Evolutionary conservation across 1,139 yeast genomes (phyloP), one percentile per base, ranked within the genome.

Genomic region (Geotrichum cucujoidarum): DNA sequence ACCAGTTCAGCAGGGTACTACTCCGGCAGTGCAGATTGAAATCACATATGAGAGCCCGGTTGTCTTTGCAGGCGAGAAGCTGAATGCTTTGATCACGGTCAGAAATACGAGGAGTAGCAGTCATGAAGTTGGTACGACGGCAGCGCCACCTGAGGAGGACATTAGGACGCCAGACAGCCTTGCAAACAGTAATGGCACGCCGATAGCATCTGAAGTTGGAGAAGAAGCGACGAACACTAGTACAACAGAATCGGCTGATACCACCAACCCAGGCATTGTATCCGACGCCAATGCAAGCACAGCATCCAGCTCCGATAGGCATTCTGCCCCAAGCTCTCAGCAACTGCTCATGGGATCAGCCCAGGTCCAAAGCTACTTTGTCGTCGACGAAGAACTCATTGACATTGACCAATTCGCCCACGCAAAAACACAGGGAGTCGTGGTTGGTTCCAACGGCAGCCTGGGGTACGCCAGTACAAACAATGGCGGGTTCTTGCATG

Each of bases 351-450:
- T 86, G 56, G 95, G 95, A 0, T 83, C 81, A 61, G 72, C 81
- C 3, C 96, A 89, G 62, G 63, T 88, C 39, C 73, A 83, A 45
- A 96, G 96, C 0, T 76, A 77, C 48, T 81, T 83, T 55, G 76
- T 78, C 8, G 74, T 81, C 38, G 85, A 88, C 62, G 79, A 80
- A 43, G 70, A 68, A 4, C 61, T 76, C 0, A 65, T 81, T 10
- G 73, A 75, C 42, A 61, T 66, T 7, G 60, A 66, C 0, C 68
- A 68, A n/a, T 71, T 80, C 45, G 69, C 69, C 31, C 73, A 69
- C n/a, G 57, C 73, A 7, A 69, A 70, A 47, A 72, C 70, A 43
- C 69, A 67, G 31, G 71, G 78, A 43, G 68, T 78, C 0, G 70
- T 81, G 7, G 84, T 83, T 17, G 86, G 86, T 3, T 38, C 43